Conservation (phyloP, 2,329 filamentous ascomycete genomes). For the Cercospora brassicicola region DNA sequence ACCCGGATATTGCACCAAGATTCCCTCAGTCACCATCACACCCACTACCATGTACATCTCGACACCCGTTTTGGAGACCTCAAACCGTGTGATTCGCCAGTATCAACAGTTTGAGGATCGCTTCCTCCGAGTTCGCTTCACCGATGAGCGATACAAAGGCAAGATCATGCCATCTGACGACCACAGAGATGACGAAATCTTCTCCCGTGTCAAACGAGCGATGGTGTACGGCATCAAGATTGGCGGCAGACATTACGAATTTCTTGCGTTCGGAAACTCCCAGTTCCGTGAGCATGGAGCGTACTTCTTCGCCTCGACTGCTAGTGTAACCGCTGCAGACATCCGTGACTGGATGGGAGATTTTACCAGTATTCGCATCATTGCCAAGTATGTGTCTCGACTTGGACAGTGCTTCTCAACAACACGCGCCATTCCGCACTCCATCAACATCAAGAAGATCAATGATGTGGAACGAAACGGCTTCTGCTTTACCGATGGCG, state of each 20-base stretch:
- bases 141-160: slow-evolving; percentile 68
- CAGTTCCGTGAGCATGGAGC: slow-evolving; percentile 89
- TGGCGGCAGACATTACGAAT: slow-evolving; percentile 79
- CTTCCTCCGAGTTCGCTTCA: slow-evolving; percentile 87
- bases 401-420: slow-evolving; percentile 96
- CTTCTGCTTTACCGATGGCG: slow-evolving; percentile 83
- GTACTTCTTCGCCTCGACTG: slow-evolving; percentile 82
- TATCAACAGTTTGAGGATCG: slow-evolving; percentile 69
- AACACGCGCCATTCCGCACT: slow-evolving; percentile 70
- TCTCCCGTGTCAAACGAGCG: slow-evolving; percentile 68
- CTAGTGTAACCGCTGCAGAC: slow-evolving; percentile 65
- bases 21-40: slow-evolving; percentile 77
- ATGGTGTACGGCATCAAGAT: slow-evolving; percentile 78
- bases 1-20: slow-evolving; percentile 70
- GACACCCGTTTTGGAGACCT: slow-evolving; percentile 77
- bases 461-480: slow-evolving; percentile 68
- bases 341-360: slow-evolving; percentile 87
- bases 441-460: slow-evolving; percentile 59
- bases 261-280: slow-evolving; percentile 92
- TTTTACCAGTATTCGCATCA: slow-evolving; percentile 74
- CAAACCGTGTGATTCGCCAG: slow-evolving; percentile 79
- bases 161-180: slow-evolving; percentile 36
- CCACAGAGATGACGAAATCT: slow-evolving; percentile 54
- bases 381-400: slow-evolving; percentile 88
- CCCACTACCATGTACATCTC: slow-evolving; percentile 78